Base-by-base conservation (phyloP, 2,329 filamentous ascomycete species). In the Penicillium sp. region DNA sequence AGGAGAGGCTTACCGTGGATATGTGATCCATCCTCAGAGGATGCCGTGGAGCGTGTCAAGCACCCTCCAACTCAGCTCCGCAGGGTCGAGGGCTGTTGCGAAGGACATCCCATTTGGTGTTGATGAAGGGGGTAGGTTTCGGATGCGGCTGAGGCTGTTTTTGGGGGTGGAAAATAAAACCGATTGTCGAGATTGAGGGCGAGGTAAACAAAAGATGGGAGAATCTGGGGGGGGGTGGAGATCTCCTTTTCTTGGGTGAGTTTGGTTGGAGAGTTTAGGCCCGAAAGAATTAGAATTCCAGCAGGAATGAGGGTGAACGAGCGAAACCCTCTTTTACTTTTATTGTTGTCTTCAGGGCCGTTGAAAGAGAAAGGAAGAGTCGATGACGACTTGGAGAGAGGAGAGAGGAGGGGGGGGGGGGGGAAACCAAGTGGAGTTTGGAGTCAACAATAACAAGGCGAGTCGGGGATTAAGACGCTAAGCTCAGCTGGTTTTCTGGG, bases 1-100 rank as follows among this genome's bases (percentile, higher is more conserved):
- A 12, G n/a, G 30, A 28, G 50, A n/a, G 8, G 5, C 73, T 74
- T 71, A 79, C 77, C 58, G 76, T 78, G 65, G 77, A 77, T 67
- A 79, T 69, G 75, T 79, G 76, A 71, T 79, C 76, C 75, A 78
- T 77, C 61, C 68, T 76, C 69, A 73, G 65, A 54, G 67, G 61
- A 65, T 60, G 66, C 68, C 60, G 68, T 68, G 66, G 65, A 69
- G 62, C 71, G 73, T 69, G 66, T 66, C 66, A 70, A 67, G 62
- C 72, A 75, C 69, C 71, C 70, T 69, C 62, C 68, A 73, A 68
- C 67, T 74, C 68, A 73, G 68, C 70, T 73, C 68, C 70, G 68
- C 65, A 69, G 68, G 70, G 70, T 72, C 55, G 65, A 73, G 68
- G 68, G 67, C 65, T 64, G 60, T 70, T 68, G 70, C 63, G 72